Percentiles rank a stretch among this genome's conserved stretches.
These are phyloP conservation scores for Coemansia sp. DNA, from an alignment of 192 early-diverging fungal species.

Conservation along the genomic window DNA sequence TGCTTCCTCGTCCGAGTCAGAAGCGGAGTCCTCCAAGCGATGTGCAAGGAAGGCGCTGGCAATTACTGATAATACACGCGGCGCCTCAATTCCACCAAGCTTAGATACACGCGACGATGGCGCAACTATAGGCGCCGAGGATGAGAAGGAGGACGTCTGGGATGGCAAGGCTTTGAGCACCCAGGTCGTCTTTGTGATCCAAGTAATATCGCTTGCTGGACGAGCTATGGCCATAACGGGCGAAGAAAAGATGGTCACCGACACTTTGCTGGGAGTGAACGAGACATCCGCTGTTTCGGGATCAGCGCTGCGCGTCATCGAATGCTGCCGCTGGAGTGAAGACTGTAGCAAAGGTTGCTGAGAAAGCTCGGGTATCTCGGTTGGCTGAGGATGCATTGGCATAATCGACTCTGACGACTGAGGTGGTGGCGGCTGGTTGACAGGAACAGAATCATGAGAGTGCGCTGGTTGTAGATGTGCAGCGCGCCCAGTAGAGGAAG, in stretches of 20 bases:
- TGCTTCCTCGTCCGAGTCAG: neutral
- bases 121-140: neutral
- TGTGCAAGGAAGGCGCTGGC: neutral
- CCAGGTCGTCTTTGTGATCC: neutral
- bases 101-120: neutral
- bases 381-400: neutral
- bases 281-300: neutral
- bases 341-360: neutral
- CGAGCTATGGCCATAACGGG: neutral
- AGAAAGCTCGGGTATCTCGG: neutral
- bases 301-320: neutral
- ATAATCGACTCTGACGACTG: neutral
- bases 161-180: neutral
- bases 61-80: neutral
- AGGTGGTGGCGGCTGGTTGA: neutral
- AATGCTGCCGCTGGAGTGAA: neutral
- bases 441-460: neutral
- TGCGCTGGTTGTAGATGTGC: neutral
- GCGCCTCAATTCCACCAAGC: neutral
- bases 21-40: neutral
- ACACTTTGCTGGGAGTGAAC: neutral
- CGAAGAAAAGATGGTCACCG: neutral
- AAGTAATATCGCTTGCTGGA: neutral
- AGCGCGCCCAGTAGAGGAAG: neutral
- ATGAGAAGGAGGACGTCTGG: neutral